phyloP scores from a whole-genome alignment of 148 eudicot species.

The Chenopodium suecicum region DNA sequence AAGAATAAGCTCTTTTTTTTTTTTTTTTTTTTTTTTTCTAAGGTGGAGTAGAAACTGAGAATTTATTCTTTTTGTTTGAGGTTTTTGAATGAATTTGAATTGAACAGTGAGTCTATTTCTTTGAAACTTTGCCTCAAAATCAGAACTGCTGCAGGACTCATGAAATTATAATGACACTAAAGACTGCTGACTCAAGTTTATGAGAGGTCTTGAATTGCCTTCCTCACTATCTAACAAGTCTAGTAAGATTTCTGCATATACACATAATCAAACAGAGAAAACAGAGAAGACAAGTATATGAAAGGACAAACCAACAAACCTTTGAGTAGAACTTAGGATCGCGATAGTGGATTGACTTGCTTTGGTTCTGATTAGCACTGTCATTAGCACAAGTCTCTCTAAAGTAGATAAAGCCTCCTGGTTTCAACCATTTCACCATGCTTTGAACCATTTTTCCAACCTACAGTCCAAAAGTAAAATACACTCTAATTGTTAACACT shows the following conservation, averaged over 20 bases:
- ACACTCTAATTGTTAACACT: not conserved
- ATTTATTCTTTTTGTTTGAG: too few species aligned
- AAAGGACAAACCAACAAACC: slow-evolving; percentile 55
- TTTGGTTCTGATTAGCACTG: slow-evolving; percentile 63
- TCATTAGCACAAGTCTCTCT: slow-evolving; percentile 82
- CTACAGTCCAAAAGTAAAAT: slow-evolving; percentile 33
- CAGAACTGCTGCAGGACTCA: not conserved
- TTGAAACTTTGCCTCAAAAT: too few species aligned
- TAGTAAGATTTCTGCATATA: not conserved
- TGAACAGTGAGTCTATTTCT: not conserved
- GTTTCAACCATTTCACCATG: slow-evolving; percentile 84
- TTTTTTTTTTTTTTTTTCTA: too few species aligned
- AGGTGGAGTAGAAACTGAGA: not conserved
- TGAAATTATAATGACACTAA: not conserved
- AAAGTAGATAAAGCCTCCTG: slow-evolving; percentile 74
- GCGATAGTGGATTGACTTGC: slow-evolving; percentile 69
- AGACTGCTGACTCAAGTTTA: not conserved
- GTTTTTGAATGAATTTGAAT: not conserved
- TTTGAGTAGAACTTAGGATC: slow-evolving; percentile 82
- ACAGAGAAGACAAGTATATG: not conserved
- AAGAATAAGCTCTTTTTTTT: not conserved
- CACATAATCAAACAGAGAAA: not conserved
- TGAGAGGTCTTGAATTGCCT: not conserved
- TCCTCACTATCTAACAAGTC: not conserved
- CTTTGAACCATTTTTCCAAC: slow-evolving; percentile 60